Evolutionary conservation across 2,329 filamentous ascomycete genomes (phyloP), one percentile per base, ranked within the genome.

Genomic region (Colletotrichum kahawae): DNA sequence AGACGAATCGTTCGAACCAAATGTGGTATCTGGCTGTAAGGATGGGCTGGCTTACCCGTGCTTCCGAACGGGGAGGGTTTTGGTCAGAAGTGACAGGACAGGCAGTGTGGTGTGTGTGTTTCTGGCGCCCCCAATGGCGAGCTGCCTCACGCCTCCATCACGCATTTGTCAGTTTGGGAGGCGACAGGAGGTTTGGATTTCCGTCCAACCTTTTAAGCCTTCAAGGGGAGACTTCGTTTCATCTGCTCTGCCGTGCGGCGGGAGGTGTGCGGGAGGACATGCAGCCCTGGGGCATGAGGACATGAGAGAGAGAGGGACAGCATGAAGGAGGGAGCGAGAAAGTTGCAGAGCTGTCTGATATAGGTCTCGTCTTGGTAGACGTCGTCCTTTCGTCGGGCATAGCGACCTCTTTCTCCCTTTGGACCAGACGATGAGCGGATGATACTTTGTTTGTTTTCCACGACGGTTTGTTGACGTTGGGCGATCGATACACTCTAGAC

Each of bases 371-470:
- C 48, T 57, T 66, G 33, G 34, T 4, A 27, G 33, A 9, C 6
- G 33, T 70, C 54, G 31, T 74, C 54, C 36, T 60, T 43, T 38
- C 43, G 7, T 29, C 12, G 13, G n/a, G 3, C 57, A 7, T 31
- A 36, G 14, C 24, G n/a, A 21, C 24, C 9, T 31, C 9, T 16
- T 2, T 4, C n/a, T 21, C 12, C 13, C 13, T 72, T 72, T 68
- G 72, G 72, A 51, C 43, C 43, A 51, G 43, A 72, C 43, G 69
- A 64, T 72, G 69, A 57, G 69, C 57, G 69, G 63, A 34, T 64
- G 63, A 67, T 33, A n/a, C 10, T 38, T 21, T n/a, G n/a, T 33
- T 9, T 51, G 43, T 51, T 51, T 51, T 51, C 43, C 43, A 16
- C 33, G 14, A 63, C 60, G 24, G 21, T 18, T 38, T 29, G 29